Percentiles rank a stretch among this genome's conserved stretches.
Evolutionary conservation across 2,329 filamentous ascomycete genomes (phyloP).

Genomic region (Zopfia rhizophila): DNA sequence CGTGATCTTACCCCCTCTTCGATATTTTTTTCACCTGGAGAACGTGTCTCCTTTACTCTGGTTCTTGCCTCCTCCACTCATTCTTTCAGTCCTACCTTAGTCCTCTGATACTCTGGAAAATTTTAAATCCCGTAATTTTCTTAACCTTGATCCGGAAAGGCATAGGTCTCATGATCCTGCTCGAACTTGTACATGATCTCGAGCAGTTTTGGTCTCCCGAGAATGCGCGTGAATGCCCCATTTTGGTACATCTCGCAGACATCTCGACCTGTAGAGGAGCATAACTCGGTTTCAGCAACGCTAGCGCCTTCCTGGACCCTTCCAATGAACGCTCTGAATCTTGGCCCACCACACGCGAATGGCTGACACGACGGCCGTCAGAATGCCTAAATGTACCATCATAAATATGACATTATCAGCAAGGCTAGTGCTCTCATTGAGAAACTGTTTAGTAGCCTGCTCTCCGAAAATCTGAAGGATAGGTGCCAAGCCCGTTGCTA

Average conservation of each 20-base stretch:
- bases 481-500: conserved; percentile 48
- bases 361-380: conserved; percentile 50
- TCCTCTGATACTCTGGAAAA: neutral
- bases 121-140: conserved; percentile 1
- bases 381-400: conserved; percentile 52
- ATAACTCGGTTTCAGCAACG: conserved; percentile 52
- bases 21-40: no score
- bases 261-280: conserved; percentile 49
- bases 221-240: conserved; percentile 17
- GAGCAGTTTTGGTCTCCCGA: conserved; percentile 23
- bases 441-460: conserved; percentile 45
- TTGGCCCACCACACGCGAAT: conserved; percentile 43
- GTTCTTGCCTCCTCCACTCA: neutral
- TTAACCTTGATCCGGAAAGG: no score
- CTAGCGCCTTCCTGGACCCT: conserved; percentile 49
- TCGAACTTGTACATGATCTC: conserved; percentile 30
- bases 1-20: no score
- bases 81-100: neutral
- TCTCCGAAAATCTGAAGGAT: conserved; percentile 42
- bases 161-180: no score
- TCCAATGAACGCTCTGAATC: conserved; percentile 53
- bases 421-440: conserved; percentile 33
- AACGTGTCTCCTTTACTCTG: conserved; percentile 35
- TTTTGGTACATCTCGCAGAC: conserved; percentile 28
- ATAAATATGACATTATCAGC: conserved; percentile 49